Base-by-base conservation (phyloP, 106 monocot genomes). In the Dendrobium officinale region DNA sequence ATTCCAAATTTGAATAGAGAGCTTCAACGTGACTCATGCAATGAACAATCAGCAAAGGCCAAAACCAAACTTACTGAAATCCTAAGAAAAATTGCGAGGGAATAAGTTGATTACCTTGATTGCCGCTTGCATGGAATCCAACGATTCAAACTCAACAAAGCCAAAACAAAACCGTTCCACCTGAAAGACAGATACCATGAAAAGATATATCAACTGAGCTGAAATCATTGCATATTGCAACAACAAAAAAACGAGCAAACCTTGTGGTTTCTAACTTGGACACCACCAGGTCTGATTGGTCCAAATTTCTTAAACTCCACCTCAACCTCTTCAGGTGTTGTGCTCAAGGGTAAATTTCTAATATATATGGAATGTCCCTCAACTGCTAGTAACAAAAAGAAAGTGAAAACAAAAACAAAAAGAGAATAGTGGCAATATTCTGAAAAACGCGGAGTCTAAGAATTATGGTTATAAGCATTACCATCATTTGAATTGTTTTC, bases 241-340 rank as follows among this genome's bases (percentile, higher is more conserved):
- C 31, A 37, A 15, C 15, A 13, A 8, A 79, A 43, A 11, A 55
- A 19, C 1, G n/a, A 27, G 85, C 83, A n/a, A 43, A 96, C 96
- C 92, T 90, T 93, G 64, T 91, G 86, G 85, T 85, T 91, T 90
- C 90, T 90, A 75, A 96, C 93, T 93, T 96, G 96, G 27, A 96
- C 87, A 72, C 96, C 93, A 84, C 84, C 87, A 81, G 87, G 86
- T 56, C 85, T 91, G 77, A 96, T 93, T 41, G 82, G 41, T 29
- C 96, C 96, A 88, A 93, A 96, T 82, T 87, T 93, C 86, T 82
- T 88, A 77, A 93, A 87, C 68, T 86, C 84, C 40, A 84, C 88
- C 58, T 88, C 91, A 33, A 96, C 82, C 64, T 87, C 79, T 75
- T 84, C 81, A 45, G 85, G 75, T 20, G 89, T 90, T 16, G 90